Percentiles rank a stretch among this genome's conserved stretches.
These are phyloP conservation scores for Posidonia australis DNA, from an alignment of 106 monocot genomes.

Conservation along the genomic window DNA sequence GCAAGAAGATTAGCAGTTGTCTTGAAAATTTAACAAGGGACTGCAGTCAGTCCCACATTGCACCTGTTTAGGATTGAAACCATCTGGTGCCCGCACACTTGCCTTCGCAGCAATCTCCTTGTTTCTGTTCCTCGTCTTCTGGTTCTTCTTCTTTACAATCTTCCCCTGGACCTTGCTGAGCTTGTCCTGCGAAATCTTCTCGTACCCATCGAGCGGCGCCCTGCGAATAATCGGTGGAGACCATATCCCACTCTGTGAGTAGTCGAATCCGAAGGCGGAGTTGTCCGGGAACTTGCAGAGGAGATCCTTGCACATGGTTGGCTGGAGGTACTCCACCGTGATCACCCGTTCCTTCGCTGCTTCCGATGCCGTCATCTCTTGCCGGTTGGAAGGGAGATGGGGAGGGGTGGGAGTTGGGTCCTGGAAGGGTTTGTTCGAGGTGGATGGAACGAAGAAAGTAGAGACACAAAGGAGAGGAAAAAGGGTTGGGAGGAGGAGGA, in stretches of 20 bases:
- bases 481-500: no score
- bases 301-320: slow-evolving; percentile 65
- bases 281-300: slow-evolving; percentile 75
- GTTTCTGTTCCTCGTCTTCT: background rate
- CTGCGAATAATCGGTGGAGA: slow-evolving; percentile 60
- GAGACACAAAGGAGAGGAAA: background rate
- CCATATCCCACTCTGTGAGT: slow-evolving; percentile 88
- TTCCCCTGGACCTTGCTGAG: slow-evolving; percentile 10
- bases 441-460: no score
- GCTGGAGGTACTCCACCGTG: slow-evolving; percentile 73
- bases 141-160: slow-evolving; percentile 12
- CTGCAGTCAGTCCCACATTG: no score
- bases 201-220: background rate
- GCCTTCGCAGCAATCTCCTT: background rate
- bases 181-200: no score
- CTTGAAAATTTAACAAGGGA: no score
- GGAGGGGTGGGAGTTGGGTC: background rate
- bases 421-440: no score
- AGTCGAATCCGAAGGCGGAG: slow-evolving; percentile 82
- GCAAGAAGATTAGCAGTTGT: no score
- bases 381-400: background rate
- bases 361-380: background rate
- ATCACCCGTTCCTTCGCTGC: slow-evolving; percentile 49
- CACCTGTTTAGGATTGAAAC: background rate
- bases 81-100: background rate